A percentile compares a stretch with the other conserved stretches of the same genome.
phyloP scores from a whole-genome alignment of 1,284 basidiomycete genomes.

The Boletus sp. region DNA sequence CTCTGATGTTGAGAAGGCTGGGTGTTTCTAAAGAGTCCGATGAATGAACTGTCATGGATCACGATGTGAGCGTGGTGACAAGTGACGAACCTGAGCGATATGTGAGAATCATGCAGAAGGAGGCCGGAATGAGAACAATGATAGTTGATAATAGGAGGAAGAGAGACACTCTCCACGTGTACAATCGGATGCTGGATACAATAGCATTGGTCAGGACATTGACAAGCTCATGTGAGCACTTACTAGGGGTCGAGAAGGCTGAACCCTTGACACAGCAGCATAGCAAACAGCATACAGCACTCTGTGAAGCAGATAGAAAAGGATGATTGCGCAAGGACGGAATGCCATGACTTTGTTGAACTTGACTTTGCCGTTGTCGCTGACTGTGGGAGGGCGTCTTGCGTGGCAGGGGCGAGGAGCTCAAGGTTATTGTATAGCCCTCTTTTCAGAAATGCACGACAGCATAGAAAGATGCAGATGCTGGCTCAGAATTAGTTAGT shows the following conservation, averaged over 20 bases:
- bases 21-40: slow-evolving; percentile 24
- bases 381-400: slow-evolving; percentile 43
- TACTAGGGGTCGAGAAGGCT: slow-evolving; percentile 52
- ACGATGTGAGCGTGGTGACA: not conserved
- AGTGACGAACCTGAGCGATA: slow-evolving; percentile 34
- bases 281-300: slow-evolving; percentile 61
- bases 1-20: slow-evolving; percentile 21
- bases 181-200: slow-evolving; percentile 45
- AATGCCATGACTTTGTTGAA: slow-evolving; percentile 44
- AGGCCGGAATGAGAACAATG: slow-evolving; percentile 59
- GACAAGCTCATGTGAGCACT: slow-evolving; percentile 22
- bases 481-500: slow-evolving; percentile 30
- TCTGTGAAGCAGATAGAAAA: slow-evolving; percentile 71
- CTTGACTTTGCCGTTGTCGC: slow-evolving; percentile 34
- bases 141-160: slow-evolving; percentile 54
- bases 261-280: slow-evolving; percentile 65
- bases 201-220: not conserved
- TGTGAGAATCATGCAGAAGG: slow-evolving; percentile 58
- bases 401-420: slow-evolving; percentile 34
- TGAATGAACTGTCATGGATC: not conserved
- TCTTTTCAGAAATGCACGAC: slow-evolving; percentile 52
- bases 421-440: slow-evolving; percentile 59
- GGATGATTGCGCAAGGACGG: slow-evolving; percentile 49
- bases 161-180: slow-evolving; percentile 66
- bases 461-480: slow-evolving; percentile 48